phyloP scores from a whole-genome alignment of 116 monocot genomes.

The Dioscorea cayenensis region DNA sequence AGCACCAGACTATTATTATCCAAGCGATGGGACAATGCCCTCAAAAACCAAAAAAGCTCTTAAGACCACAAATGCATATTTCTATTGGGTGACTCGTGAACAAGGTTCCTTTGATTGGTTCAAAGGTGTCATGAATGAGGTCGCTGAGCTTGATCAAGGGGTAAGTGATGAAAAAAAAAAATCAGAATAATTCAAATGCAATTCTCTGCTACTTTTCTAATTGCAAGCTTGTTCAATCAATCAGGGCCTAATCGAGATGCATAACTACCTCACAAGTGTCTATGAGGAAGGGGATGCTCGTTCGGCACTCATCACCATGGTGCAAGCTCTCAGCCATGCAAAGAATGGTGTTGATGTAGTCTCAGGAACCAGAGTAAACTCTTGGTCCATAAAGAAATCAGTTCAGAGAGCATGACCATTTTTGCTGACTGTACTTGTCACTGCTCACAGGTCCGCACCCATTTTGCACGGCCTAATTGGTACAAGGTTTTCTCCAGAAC shows the following conservation, averaged over 20 bases:
- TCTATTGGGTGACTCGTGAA: slow-evolving; percentile 97
- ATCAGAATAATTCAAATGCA: not conserved
- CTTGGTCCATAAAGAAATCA: not conserved
- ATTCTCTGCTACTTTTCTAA: not conserved
- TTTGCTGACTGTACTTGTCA: not conserved
- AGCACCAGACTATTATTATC: slow-evolving; percentile 25
- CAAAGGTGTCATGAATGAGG: slow-evolving; percentile 93
- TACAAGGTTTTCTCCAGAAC: slow-evolving; percentile 70
- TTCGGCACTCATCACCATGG: slow-evolving; percentile 89
- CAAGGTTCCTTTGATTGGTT: slow-evolving; percentile 98
- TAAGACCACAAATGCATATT: slow-evolving; percentile 90
- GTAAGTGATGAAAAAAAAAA: slow-evolving; percentile 18
- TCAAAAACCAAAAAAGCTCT: slow-evolving; percentile 42
- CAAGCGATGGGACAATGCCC: slow-evolving; percentile 21
- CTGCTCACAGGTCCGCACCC: slow-evolving; percentile 49
- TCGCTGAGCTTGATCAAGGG: slow-evolving; percentile 87
- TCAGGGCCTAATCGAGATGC: slow-evolving; percentile 91
- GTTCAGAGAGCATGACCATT: not conserved
- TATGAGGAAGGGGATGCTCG: slow-evolving; percentile 96
- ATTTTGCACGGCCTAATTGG: slow-evolving; percentile 84
- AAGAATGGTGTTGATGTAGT: slow-evolving; percentile 93
- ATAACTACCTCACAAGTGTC: slow-evolving; percentile 92
- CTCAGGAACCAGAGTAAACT: slow-evolving; percentile 77
- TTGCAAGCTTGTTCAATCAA: not conserved
- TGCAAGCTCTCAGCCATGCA: slow-evolving; percentile 90